phyloP scores from a whole-genome alignment of 768 basidiomycete genomes.

The Termitomyces sp. region DNA sequence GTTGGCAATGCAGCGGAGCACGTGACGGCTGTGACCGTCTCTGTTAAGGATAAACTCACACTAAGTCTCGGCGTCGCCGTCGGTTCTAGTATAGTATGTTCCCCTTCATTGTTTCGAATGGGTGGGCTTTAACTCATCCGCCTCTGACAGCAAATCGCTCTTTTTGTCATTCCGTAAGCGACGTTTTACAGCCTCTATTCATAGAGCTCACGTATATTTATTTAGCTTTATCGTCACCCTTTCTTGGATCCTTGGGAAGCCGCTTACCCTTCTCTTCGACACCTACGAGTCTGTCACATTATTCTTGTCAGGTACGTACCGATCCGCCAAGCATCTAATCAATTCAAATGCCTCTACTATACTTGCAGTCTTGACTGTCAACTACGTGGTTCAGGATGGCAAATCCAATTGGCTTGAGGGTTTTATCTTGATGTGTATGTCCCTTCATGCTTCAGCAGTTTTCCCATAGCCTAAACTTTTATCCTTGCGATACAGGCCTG shows the following conservation, averaged over 20 bases:
- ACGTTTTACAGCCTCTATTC: not conserved
- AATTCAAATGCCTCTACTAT: not conserved
- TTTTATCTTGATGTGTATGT: constrained; percentile 57
- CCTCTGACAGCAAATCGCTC: constrained; percentile 52
- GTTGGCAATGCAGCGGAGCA: constrained; percentile 93
- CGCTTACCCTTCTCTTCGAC: constrained; percentile 79
- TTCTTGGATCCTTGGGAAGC: constrained; percentile 78
- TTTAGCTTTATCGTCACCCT: constrained; percentile 66
- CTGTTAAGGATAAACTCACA: constrained; percentile 87
- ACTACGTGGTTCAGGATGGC: constrained; percentile 81
- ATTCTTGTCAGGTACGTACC: constrained; percentile 36
- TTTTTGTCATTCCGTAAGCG: constrained; percentile 41
- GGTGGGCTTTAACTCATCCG: not conserved
- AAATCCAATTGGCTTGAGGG: constrained; percentile 93
- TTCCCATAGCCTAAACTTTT: not conserved
- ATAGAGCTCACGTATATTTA: not conserved
- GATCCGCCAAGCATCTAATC: not conserved
- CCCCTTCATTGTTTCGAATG: not conserved
- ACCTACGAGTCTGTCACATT: constrained; percentile 75
- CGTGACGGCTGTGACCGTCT: constrained; percentile 86
- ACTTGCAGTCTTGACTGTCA: constrained; percentile 70
- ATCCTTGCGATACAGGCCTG: constrained; percentile 32
- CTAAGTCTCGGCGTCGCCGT: constrained; percentile 86
- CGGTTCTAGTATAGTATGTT: constrained; percentile 71
- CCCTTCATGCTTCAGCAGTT: not conserved